Evolutionary conservation across 139 green algal species (phyloP).

Genomic region (Chlorokybus atmophyticus): DNA sequence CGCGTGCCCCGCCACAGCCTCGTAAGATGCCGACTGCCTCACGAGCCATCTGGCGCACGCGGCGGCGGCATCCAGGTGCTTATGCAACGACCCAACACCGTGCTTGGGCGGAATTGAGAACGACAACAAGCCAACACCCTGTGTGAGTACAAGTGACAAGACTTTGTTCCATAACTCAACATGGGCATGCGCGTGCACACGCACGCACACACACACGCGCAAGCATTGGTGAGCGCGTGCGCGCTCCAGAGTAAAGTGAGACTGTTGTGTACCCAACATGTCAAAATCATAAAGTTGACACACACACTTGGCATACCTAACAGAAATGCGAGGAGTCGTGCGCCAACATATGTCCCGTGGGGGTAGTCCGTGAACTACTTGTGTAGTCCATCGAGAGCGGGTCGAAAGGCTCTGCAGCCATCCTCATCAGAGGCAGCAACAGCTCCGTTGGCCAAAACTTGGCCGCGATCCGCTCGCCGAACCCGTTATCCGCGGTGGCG

Average conservation of each 20-base stretch:
- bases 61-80: neutral
- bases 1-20: constrained; percentile 43
- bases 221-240: no score
- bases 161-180: no score
- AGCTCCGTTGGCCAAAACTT: constrained; percentile 1
- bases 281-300: no score
- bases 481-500: constrained; percentile 4
- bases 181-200: no score
- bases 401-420: constrained; percentile 37
- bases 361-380: constrained; percentile 43
- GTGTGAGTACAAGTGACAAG: no score
- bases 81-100: constrained; percentile 39
- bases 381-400: constrained; percentile 54
- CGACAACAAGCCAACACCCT: constrained; percentile 49
- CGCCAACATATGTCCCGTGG: constrained; percentile 11
- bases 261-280: no score
- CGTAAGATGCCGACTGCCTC: constrained; percentile 25
- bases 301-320: no score
- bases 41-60: constrained; percentile 6
- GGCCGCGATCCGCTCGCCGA: neutral
- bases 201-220: no score
- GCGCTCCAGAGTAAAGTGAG: no score
- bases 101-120: constrained; percentile 50
- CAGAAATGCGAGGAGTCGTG: no score
- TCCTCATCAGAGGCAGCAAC: neutral